Evolutionary conservation across 441 rosid genomes (phyloP), one percentile per base, ranked within the genome.

Genomic region (Aquilaria agallochum): DNA sequence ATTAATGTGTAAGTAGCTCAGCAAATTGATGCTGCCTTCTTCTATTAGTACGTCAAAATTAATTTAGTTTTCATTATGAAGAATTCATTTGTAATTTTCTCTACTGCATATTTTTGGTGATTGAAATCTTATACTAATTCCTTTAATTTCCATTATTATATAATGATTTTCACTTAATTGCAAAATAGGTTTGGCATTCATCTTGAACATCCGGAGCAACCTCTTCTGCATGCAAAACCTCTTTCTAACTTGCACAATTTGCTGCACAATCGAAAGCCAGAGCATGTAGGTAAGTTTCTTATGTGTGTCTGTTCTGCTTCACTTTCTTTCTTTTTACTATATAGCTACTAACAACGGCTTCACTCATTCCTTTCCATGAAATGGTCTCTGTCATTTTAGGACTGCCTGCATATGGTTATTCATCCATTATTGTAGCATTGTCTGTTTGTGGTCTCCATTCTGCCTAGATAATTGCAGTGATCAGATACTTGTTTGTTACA

Each of bases 221-320:
- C 81, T 63, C 95, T 95, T 80, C 80, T 92, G 70, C 92, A 27
- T 31, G 89, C 83, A 66, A 95, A 95, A 69, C 97, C 86, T 36
- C 83, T 95, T 65, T 82, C 69, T 83, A 52, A 11, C 63, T 70
- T 91, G 82, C 96, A 65, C 79, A 91, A 95, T 79, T 82, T 95
- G 84, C 88, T 95, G 53, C 88, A 81, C 68, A 73, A 85, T 80
- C 83, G 99, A 69, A 89, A 72, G 72, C 76, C 31, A 44, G 77
- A 72, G 62, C 74, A 83, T 65, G 59, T 78, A 65, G 99, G 99
- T 92, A 83, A 54, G 45, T 67, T 68, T 64, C 76, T 42, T 44
- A 44, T 30, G 50, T 36, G 61, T 36, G 42, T 36, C 42, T 36
- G 42, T 36, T 36, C 42, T 36, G 5, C 42, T 36, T 8, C 42